phyloP scores from a whole-genome alignment of 768 basidiomycete genomes.

The Amanita rimosa region DNA sequence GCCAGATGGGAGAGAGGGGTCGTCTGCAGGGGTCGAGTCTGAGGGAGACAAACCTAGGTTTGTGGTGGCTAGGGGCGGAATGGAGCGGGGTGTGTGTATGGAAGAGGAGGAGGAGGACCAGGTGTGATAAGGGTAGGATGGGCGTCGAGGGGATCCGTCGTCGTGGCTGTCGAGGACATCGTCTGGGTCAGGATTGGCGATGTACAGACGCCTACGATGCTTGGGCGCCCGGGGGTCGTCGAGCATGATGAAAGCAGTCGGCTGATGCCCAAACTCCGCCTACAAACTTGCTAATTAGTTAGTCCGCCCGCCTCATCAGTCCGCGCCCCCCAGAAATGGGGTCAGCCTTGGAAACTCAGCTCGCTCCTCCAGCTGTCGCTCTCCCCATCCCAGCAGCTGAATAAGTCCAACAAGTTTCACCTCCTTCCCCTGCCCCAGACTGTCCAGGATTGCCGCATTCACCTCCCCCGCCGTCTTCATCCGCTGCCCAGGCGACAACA shows the following conservation, averaged over 20 bases:
- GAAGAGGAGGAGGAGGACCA: slow-evolving; percentile 6
- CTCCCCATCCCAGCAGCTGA: slow-evolving; percentile 83
- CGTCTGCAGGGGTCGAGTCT: slow-evolving; percentile 47
- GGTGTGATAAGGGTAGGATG: slow-evolving; percentile 6
- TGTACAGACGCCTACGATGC: slow-evolving; percentile 34
- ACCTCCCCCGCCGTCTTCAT: slow-evolving; percentile 94
- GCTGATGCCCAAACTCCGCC: slow-evolving; percentile 18
- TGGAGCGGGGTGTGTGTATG: slow-evolving; percentile 15
- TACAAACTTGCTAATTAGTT: slow-evolving; percentile 6
- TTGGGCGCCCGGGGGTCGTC: slow-evolving; percentile 41
- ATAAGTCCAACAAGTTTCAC: slow-evolving; percentile 80
- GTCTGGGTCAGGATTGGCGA: slow-evolving; percentile 52
- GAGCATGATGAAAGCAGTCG: slow-evolving; percentile 33
- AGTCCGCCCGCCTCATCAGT: slow-evolving; percentile 3
- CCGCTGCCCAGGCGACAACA: slow-evolving; percentile 79
- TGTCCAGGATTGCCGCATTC: slow-evolving; percentile 91
- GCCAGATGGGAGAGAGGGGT: slow-evolving; percentile 38
- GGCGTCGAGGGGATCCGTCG: slow-evolving; percentile 11
- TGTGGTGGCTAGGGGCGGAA: slow-evolving; percentile 16
- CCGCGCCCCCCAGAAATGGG: too few relatives aligned
- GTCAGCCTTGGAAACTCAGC: slow-evolving; percentile 74
- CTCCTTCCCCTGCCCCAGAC: slow-evolving; percentile 84
- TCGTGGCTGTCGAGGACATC: slow-evolving; percentile 23
- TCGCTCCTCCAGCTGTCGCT: slow-evolving; percentile 63
- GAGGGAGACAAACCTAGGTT: slow-evolving; percentile 30